These are phyloP conservation scores for Stropharia rugosoannulata DNA, from an alignment of 768 basidiomycete species.

Conservation along the genomic window DNA sequence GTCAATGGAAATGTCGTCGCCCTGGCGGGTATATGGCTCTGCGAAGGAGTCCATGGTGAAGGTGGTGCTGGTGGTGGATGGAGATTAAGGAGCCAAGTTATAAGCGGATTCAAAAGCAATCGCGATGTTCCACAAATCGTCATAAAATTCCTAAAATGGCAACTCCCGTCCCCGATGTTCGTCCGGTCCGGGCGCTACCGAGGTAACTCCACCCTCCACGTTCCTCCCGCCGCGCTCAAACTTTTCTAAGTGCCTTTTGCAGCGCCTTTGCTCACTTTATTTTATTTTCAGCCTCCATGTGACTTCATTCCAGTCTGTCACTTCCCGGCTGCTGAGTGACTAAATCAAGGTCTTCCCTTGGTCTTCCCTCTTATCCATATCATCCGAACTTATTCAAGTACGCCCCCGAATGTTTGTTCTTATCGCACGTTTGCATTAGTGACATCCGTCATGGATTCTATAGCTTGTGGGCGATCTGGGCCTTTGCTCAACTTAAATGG, in stretches of 20 bases:
- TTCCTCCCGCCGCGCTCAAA: slow-evolving; percentile 3
- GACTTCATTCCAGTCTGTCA: no score
- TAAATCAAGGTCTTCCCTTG: not conserved
- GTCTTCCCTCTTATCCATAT: not conserved
- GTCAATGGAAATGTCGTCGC: slow-evolving; percentile 66
- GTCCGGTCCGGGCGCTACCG: slow-evolving; percentile 20
- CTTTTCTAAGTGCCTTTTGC: not conserved
- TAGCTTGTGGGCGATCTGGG: not conserved
- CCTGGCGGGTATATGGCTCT: slow-evolving; percentile 65
- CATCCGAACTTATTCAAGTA: not conserved
- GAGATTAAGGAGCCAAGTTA: slow-evolving; percentile 12
- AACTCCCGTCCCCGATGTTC: slow-evolving; percentile 20
- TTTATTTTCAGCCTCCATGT: not conserved
- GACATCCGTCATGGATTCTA: not conserved
- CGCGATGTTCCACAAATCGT: slow-evolving; percentile 25
- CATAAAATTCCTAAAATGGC: slow-evolving; percentile 19
- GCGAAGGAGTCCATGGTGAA: slow-evolving; percentile 66
- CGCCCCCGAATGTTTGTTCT: not conserved
- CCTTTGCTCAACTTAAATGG: not conserved
- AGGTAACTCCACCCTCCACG: slow-evolving; percentile 17
- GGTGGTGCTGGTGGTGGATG: not conserved
- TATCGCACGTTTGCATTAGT: not conserved
- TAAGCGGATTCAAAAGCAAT: slow-evolving; percentile 11
- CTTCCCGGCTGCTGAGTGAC: no score
- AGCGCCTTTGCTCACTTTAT: not conserved